These are phyloP conservation scores for Chloromonas sp. DNA, from an alignment of 163 green algal genomes.

Conservation along the genomic window DNA sequence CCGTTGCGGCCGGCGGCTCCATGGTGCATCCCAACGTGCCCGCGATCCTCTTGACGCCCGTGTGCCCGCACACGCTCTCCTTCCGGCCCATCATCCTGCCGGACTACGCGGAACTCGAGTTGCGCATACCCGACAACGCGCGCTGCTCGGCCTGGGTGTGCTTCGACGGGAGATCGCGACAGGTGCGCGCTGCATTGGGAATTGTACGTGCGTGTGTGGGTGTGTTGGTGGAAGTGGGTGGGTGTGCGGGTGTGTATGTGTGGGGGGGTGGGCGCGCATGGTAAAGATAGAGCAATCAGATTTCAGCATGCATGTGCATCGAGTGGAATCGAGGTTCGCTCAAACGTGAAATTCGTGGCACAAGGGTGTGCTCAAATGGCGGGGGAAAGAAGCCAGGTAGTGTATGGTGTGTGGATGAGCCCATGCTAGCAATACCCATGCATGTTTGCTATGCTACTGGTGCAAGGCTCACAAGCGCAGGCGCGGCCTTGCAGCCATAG, in stretches of 20 bases:
- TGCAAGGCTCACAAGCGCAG: too few species aligned
- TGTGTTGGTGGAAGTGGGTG: background rate
- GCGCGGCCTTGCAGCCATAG: too few species aligned
- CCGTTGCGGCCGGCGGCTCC: slow-evolving; percentile 70
- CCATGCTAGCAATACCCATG: too few species aligned
- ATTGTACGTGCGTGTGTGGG: background rate
- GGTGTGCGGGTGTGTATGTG: background rate
- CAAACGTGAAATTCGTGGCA: too few species aligned
- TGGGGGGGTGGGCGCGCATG: too few species aligned
- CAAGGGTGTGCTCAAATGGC: too few species aligned
- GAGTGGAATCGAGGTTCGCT: too few species aligned
- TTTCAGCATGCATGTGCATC: too few species aligned
- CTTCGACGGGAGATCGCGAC: slow-evolving; percentile 85
- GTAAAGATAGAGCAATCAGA: too few species aligned
- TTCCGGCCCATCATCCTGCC: slow-evolving; percentile 96
- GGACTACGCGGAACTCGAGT: slow-evolving; percentile 89
- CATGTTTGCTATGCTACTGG: too few species aligned
- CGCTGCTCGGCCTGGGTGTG: slow-evolving; percentile 80
- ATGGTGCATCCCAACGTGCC: slow-evolving; percentile 88
- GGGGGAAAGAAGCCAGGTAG: too few species aligned
- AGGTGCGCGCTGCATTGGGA: slow-evolving; percentile 19
- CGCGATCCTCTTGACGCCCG: slow-evolving; percentile 84
- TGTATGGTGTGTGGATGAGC: too few species aligned
- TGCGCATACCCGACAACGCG: slow-evolving; percentile 77
- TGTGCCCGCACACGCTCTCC: slow-evolving; percentile 84